Percentiles rank a stretch among this genome's conserved stretches.
Evolutionary conservation across 257 asterid genomes (phyloP).

Genomic region (Gentiana straminea): DNA sequence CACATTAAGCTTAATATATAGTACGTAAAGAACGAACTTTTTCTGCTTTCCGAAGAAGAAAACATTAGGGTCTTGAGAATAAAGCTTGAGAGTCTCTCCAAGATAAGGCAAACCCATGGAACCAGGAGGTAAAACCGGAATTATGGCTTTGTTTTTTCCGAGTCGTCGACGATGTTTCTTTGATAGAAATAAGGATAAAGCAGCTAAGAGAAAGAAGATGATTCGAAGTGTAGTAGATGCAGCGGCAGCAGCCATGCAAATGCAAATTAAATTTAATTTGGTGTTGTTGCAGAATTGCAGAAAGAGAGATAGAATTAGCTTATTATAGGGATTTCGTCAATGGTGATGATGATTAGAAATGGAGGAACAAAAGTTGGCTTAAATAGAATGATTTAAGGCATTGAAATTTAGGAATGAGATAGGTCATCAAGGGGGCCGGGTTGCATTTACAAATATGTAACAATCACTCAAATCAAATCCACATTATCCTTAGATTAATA

Average conservation of each 20-base stretch:
- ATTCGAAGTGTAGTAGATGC: slow-evolving; percentile 17
- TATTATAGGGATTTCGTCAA: no score
- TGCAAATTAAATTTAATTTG: no score
- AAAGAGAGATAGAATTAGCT: no score
- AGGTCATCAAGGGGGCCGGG: no score
- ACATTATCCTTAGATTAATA: no score
- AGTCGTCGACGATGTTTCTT: slow-evolving; percentile 18
- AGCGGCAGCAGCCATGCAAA: slow-evolving; percentile 15
- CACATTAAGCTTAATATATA: not conserved
- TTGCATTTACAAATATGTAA: no score
- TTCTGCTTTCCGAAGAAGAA: slow-evolving; percentile 51
- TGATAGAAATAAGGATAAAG: slow-evolving; percentile 28
- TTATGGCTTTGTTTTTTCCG: slow-evolving; percentile 13
- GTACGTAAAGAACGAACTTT: slow-evolving; percentile 19
- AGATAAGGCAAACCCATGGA: slow-evolving; percentile 75
- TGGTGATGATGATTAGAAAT: no score
- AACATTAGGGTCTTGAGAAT: slow-evolving; percentile 54
- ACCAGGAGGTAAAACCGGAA: slow-evolving; percentile 50
- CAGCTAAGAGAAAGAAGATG: slow-evolving; percentile 38
- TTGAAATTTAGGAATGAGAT: no score
- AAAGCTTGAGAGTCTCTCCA: slow-evolving; percentile 70
- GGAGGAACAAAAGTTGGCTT: no score
- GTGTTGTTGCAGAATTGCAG: no score
- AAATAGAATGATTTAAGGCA: no score
- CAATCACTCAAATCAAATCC: no score